These are phyloP conservation scores for Oryza meridionalis DNA, from an alignment of 176 grass and related monocot species.

Conservation along the genomic window DNA sequence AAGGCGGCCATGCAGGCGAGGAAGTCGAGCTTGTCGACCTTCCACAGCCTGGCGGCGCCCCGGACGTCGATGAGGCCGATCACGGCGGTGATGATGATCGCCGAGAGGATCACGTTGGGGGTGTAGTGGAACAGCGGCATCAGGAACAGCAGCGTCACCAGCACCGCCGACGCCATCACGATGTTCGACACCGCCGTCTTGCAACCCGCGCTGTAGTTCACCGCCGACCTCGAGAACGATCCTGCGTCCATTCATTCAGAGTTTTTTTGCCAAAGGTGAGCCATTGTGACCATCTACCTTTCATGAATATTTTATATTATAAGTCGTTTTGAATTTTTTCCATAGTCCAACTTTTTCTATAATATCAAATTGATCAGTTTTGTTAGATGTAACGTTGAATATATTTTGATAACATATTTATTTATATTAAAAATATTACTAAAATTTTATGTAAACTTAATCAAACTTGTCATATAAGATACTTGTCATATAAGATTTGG, in stretches of 20 bases:
- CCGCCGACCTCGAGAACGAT: conserved; percentile 92
- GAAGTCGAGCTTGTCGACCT: conserved; percentile 96
- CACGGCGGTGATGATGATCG: conserved; percentile 97
- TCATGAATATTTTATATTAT: too few relatives aligned
- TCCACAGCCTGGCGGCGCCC: conserved; percentile 75
- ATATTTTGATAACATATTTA: too few relatives aligned
- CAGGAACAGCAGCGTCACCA: conserved; percentile 92
- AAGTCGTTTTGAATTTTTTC: too few relatives aligned
- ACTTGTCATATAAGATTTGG: too few relatives aligned
- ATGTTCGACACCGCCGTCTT: conserved; percentile 93
- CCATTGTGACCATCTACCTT: too few relatives aligned
- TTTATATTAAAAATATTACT: too few relatives aligned
- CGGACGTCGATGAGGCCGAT: conserved; percentile 82
- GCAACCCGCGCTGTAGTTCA: conserved; percentile 94
- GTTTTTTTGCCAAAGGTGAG: background rate
- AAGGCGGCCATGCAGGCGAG: conserved; percentile 79
- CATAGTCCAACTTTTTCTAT: too few relatives aligned
- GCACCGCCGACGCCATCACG: conserved; percentile 86
- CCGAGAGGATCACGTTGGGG: conserved; percentile 89
- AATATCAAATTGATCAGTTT: too few relatives aligned
- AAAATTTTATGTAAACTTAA: too few relatives aligned
- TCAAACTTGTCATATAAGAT: too few relatives aligned
- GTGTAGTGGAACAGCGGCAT: conserved; percentile 99
- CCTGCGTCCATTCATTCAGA: conserved; percentile 32
- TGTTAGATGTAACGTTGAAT: too few relatives aligned